Percentiles rank a stretch among this genome's conserved stretches.
phyloP scores from a whole-genome alignment of 441 rosid species.

The Erysimum pusillum region DNA sequence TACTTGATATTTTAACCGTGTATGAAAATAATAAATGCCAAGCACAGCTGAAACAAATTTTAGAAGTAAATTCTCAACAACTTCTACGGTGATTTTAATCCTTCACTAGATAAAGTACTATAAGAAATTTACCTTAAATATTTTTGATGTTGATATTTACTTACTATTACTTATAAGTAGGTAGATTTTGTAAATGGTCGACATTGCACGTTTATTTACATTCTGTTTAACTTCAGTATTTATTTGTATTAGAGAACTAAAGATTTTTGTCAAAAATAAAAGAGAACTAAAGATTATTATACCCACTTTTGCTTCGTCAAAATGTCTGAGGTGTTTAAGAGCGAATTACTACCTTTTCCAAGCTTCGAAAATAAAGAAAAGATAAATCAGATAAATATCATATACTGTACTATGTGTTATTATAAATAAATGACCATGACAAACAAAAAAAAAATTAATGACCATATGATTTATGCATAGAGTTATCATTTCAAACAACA shows the following conservation, averaged over 20 bases:
- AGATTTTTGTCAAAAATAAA: background rate
- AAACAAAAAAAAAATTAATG: too few relatives aligned
- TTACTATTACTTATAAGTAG: slow-evolving; percentile 15
- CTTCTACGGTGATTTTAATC: slow-evolving; percentile 36
- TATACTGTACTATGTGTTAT: too few relatives aligned
- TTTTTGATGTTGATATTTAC: slow-evolving; percentile 36
- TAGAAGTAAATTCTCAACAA: slow-evolving; percentile 43
- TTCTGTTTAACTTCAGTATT: background rate
- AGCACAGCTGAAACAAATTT: slow-evolving; percentile 17
- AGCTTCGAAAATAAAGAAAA: background rate
- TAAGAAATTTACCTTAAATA: slow-evolving; percentile 16
- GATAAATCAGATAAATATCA: too few relatives aligned
- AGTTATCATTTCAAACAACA: background rate
- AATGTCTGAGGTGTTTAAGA: background rate
- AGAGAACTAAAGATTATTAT: background rate
- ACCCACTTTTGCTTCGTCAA: background rate
- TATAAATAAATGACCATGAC: too few relatives aligned
- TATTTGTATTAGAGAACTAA: background rate
- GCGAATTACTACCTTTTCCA: background rate
- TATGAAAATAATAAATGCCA: slow-evolving; percentile 28
- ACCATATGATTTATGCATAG: too few relatives aligned
- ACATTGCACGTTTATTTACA: background rate
- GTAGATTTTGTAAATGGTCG: slow-evolving; percentile 17
- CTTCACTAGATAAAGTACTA: slow-evolving; percentile 16
- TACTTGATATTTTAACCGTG: background rate